Evolutionary conservation across 805 yeast genomes (phyloP), one percentile per base, ranked within the genome.

Genomic region (Cyberlindnera maritima): DNA sequence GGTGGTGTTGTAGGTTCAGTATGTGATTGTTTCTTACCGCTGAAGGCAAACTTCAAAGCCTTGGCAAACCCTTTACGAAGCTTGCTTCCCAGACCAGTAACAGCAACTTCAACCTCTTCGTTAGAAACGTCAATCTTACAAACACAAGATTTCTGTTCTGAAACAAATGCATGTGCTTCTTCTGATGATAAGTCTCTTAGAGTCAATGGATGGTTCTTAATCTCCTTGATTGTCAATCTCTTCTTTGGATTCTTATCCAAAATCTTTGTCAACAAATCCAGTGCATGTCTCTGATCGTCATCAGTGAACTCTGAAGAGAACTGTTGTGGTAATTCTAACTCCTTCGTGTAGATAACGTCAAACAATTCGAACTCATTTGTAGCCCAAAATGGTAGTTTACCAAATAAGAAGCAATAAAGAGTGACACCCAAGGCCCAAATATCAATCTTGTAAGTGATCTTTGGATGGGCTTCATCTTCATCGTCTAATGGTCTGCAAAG

Each of bases 361-460:
- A 92, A 91, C 43, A 94, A 71, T 48, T 85, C 95, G 67, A 77
- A 92, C 59, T 90, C 96, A 28, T 88, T 81, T 40, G 82, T 90
- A 1, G 91, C 96, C 60, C 83, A 80, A 63, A 92, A 94, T 2
- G 99, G 99, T 37, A 94, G 77, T 52, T 76, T 74, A 11, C 99
- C 99, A 68, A 88, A 92, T 13, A 92, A 62, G 33, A 94, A 68
- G 62, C 97, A 91, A 65, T 82, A 94, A 15, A 94, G 68, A 0
- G 98, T 91, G 6, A 92, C 90, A 11, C 99, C 99, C 18, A 90
- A 66, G 0, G 99, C 96, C 99, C 99, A 94, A n/a, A 92, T 85
- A 67, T 94, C 99, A 46, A 94, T 87, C 64, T 87, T 89, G 61
- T 83, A 75, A 44, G 88, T 84, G 36, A 92, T 85, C 44, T 74